These are phyloP conservation scores for Chimonanthus salicifolius DNA, from an alignment of 164 flowering plant genomes.

Conservation along the genomic window DNA sequence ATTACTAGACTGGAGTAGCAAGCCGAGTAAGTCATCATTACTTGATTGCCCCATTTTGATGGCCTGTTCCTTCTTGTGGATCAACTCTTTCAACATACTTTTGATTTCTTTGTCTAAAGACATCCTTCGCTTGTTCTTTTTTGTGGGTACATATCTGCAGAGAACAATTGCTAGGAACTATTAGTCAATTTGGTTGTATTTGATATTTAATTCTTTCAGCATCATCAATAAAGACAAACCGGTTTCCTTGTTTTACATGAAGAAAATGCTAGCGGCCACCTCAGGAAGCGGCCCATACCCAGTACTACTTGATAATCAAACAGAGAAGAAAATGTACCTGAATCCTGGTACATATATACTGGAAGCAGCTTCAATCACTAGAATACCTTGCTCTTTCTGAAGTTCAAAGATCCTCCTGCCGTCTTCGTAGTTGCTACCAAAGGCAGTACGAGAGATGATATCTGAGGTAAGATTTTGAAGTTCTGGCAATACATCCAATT, in stretches of 20 bases:
- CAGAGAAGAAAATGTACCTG: slow-evolving; percentile 18
- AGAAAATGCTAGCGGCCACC: no score
- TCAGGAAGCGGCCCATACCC: no score
- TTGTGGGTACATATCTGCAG: slow-evolving; percentile 31
- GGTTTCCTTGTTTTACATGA: no score
- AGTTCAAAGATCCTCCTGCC: slow-evolving; percentile 19
- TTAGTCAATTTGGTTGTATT: not conserved
- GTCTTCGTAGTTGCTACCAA: slow-evolving; percentile 23
- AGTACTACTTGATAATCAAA: not conserved
- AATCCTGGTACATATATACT: slow-evolving; percentile 28
- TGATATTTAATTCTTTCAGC: not conserved
- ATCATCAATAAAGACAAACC: no score
- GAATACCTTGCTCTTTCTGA: slow-evolving; percentile 22
- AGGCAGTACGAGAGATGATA: slow-evolving; percentile 17
- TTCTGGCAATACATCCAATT: slow-evolving; percentile 20
- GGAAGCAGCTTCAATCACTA: slow-evolving; percentile 1
- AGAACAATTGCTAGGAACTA: not conserved
- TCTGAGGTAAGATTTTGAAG: slow-evolving; percentile 15
- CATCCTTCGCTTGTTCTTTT: slow-evolving; percentile 23
- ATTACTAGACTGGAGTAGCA: slow-evolving; percentile 17
- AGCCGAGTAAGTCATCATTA: slow-evolving; percentile 17
- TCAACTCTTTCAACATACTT: slow-evolving; percentile 10
- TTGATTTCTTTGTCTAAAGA: slow-evolving; percentile 14
- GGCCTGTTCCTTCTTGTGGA: slow-evolving; percentile 17
- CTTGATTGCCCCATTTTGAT: slow-evolving; percentile 16